Conservation (phyloP, 2,329 filamentous ascomycete species). For the Trichophyton schoenleinii region DNA sequence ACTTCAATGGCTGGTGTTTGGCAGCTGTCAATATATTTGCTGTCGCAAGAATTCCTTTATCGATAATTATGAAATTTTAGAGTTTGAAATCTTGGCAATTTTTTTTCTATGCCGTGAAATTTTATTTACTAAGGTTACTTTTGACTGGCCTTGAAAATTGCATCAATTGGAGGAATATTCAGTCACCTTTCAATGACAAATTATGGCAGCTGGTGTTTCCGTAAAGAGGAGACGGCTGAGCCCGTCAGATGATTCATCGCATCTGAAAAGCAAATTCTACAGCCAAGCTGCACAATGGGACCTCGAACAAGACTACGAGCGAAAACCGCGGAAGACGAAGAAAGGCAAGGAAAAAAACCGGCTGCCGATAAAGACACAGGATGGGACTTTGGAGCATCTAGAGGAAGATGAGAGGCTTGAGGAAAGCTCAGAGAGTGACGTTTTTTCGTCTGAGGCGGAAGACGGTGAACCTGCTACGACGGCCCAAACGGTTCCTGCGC, state of each 20-base stretch:
- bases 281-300: constrained; percentile 72
- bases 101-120: not conserved
- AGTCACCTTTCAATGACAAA: constrained; percentile 7
- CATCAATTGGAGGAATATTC: not conserved
- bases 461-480: constrained; percentile 37
- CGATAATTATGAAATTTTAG: not conserved
- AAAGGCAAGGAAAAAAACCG: constrained; percentile 61
- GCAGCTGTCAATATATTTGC: not conserved
- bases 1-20: too few relatives aligned
- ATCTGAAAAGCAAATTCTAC: constrained; percentile 45
- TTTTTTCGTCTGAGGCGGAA: constrained; percentile 49
- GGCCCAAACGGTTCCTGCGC: constrained; percentile 32
- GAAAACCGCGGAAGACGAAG: constrained; percentile 63
- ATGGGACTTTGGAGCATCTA: constrained; percentile 56
- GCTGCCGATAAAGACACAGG: constrained; percentile 74
- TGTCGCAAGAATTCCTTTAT: not conserved
- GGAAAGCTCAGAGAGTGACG: constrained; percentile 39
- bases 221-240: constrained; percentile 41
- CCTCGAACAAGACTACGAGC: constrained; percentile 83
- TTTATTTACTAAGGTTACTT: not conserved
- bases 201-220: constrained; percentile 34
- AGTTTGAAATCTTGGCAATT: constrained; percentile 19
- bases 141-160: not conserved
- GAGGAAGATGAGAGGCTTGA: constrained; percentile 30
- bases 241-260: constrained; percentile 28